Conservation (phyloP, 495 filamentous ascomycete species). For the Copromyces sp. region DNA sequence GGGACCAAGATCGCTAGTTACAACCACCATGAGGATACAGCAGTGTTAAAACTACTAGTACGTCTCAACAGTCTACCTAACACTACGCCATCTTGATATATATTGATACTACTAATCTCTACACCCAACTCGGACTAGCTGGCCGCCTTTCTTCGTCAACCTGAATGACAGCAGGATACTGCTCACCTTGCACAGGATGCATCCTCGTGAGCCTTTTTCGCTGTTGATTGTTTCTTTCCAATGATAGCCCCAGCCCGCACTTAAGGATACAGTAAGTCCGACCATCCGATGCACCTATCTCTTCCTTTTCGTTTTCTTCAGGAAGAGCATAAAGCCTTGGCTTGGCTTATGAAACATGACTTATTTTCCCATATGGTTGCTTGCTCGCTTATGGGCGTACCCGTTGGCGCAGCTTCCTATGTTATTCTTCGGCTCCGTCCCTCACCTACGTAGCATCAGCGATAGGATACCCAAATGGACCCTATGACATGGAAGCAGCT, state of each 20-base stretch:
- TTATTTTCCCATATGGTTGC: not conserved
- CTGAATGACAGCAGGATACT: not conserved
- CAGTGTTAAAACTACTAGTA: not conserved
- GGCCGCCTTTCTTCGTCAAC: not conserved
- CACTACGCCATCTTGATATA: not conserved
- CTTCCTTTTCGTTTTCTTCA: not conserved
- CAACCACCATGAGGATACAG: not conserved
- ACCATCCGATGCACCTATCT: not conserved
- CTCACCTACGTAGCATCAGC: constrained; percentile 1
- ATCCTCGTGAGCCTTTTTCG: not conserved
- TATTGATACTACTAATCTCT: not conserved
- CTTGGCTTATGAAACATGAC: not conserved
- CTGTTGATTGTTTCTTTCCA: not conserved
- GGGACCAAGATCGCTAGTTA: not conserved
- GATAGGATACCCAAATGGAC: not conserved
- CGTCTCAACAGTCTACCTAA: not conserved
- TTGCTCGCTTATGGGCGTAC: not conserved
- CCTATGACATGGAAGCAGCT: not conserved
- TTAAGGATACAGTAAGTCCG: not conserved
- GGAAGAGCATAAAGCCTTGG: not conserved
- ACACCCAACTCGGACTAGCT: not conserved
- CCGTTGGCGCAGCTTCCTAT: not conserved
- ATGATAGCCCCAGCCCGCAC: not conserved
- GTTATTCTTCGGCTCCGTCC: not conserved
- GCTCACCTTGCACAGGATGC: not conserved